Evolutionary conservation across 1,284 basidiomycete species (phyloP).

Genomic region (Moesziomyces globuligerus): DNA sequence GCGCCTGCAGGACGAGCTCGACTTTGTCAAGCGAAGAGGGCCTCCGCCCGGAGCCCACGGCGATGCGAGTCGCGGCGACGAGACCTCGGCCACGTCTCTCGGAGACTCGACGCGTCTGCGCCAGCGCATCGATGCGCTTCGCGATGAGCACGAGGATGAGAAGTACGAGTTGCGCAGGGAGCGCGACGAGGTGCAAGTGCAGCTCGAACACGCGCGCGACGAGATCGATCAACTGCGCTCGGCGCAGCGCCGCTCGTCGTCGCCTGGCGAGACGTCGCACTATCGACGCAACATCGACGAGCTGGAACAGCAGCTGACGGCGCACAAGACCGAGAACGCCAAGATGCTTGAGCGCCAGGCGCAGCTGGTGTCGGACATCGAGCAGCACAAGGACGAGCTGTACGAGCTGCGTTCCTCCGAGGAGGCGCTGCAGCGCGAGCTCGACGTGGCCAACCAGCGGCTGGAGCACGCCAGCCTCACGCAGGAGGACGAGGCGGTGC

Average conservation of each 20-base stretch:
- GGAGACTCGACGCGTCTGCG: conserved; percentile 43
- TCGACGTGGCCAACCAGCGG: conserved; percentile 49
- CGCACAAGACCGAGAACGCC: conserved; percentile 50
- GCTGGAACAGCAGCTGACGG: conserved; percentile 48
- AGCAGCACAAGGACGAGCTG: conserved; percentile 50
- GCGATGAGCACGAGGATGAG: conserved; percentile 54
- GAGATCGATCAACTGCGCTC: conserved; percentile 37
- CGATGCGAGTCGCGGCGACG: conserved; percentile 30
- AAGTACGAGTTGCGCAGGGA: conserved; percentile 51
- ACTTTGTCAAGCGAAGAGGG: conserved; percentile 45
- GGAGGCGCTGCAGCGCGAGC: conserved; percentile 44
- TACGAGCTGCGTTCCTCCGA: conserved; percentile 47
- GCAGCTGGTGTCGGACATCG: conserved; percentile 48
- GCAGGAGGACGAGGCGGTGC: conserved; percentile 46
- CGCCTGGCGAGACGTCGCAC: conserved; percentile 23
- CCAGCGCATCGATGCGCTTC: conserved; percentile 45
- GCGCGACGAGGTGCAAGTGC: conserved; percentile 46
- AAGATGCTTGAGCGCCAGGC: conserved; percentile 51
- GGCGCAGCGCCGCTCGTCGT: conserved; percentile 17
- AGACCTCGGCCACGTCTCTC: conserved; percentile 28
- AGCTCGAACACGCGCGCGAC: conserved; percentile 38
- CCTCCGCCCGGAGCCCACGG: conserved; percentile 22
- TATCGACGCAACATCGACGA: conserved; percentile 44
- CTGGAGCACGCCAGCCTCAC: conserved; percentile 52
- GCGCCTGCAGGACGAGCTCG: conserved; percentile 52